Evolutionary conservation across 108 stramenopile genomes (phyloP), one percentile per base, ranked within the genome.

Genomic region (Pseudonitzschia pungens): DNA sequence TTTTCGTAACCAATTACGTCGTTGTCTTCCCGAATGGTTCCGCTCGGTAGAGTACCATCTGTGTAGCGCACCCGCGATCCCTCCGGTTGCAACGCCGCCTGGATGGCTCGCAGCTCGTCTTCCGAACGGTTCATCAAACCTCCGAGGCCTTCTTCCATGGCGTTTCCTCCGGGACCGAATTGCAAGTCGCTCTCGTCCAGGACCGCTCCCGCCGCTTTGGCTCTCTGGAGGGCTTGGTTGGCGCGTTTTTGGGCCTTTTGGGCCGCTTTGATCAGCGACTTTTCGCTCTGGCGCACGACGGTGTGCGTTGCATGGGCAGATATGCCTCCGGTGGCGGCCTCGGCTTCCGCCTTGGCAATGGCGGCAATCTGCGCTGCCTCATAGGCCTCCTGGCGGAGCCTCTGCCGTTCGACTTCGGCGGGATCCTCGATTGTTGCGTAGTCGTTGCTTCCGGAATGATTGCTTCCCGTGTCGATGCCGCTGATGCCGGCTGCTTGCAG

Each of bases 201-300:
- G 28, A 94, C 74, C 0, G 91, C 93, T 57, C 93, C 93, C 15
- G 89, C 91, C 42, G 86, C 82, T 43, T 75, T 82, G n/a, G 93
- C 93, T 27, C 73, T 66, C 36, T 83, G 71, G 54, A 88, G 52
- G 0, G 91, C 89, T 56, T 72, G 63, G 18, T 82, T 77, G 10
- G 93, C 93, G 10, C 77, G 80, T 70, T 85, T 87, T 28, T 82
- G 67, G 20, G 91, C 89, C 53, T 86, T 86, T 51, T 89, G 82
- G 53, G 81, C 81, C 20, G 68, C 31, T 54, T 94, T 94, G 69
- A 83, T 76, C 4, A 81, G 70, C 29, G 84, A 70, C 48, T 71
- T 73, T 26, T 90, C 88, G 70, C 84, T 87, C 44, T 73, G 64
- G 6, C 86, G 73, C 33, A 64, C 68, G 21, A 93, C 81, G 21